phyloP scores from a whole-genome alignment of 441 rosid genomes.

The Populus hybrid region DNA sequence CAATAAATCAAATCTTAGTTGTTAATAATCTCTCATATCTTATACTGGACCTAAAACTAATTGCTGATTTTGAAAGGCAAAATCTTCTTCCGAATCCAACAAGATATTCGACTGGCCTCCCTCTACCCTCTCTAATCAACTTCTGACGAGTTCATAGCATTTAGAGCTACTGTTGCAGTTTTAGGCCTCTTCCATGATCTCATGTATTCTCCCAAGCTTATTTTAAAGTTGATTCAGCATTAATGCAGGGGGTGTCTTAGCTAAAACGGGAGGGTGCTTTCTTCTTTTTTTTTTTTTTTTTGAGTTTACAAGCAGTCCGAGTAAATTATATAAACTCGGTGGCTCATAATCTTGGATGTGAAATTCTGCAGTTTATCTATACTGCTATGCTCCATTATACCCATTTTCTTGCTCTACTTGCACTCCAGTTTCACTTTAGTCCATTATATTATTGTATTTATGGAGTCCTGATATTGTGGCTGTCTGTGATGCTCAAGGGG shows the following conservation, averaged over 20 bases:
- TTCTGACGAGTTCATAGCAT: not conserved
- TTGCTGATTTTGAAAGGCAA: not conserved
- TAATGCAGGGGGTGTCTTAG: no score
- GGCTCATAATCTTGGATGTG: not conserved
- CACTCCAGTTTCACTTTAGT: not conserved
- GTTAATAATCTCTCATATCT: not conserved
- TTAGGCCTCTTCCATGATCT: not conserved
- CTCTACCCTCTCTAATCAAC: not conserved
- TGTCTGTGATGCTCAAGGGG: constrained; percentile 46
- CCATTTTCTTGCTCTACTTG: not conserved
- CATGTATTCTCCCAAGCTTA: no score
- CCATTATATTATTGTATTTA: not conserved
- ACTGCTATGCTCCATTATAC: not conserved
- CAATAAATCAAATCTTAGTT: not conserved
- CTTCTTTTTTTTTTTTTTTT: no score
- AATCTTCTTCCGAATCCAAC: not conserved
- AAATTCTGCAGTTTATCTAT: not conserved
- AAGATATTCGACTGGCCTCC: no score
- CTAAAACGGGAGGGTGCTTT: no score
- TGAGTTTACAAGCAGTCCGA: not conserved
- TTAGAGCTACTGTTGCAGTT: not conserved
- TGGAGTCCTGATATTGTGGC: constrained; percentile 24
- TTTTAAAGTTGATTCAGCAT: no score
- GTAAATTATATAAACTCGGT: not conserved
- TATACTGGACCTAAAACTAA: not conserved